phyloP scores from a whole-genome alignment of 768 basidiomycete genomes.

The Naganishia vaughanmartiniae region DNA sequence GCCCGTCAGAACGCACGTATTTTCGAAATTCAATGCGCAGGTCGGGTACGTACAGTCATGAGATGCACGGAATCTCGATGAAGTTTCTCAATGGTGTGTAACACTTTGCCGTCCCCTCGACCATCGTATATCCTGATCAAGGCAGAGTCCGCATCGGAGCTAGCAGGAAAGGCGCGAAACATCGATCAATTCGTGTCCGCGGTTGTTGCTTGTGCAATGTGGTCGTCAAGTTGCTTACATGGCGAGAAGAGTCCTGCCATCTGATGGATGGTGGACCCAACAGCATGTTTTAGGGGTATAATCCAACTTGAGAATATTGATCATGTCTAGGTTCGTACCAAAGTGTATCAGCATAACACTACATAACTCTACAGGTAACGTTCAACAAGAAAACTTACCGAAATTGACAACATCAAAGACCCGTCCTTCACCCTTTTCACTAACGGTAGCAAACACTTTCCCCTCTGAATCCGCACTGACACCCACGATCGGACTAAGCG shows the following conservation, averaged over 20 bases:
- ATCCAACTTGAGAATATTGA: constrained; percentile 89
- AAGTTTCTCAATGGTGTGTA: constrained; percentile 71
- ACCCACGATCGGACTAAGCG: constrained; percentile 70
- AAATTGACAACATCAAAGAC: constrained; percentile 98
- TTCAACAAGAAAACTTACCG: constrained; percentile 61
- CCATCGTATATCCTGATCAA: constrained; percentile 87
- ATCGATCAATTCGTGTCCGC: background rate
- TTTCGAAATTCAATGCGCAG: background rate
- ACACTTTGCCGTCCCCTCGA: constrained; percentile 73
- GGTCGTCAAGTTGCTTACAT: constrained; percentile 59
- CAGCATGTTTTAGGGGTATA: constrained; percentile 84
- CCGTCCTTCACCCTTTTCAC: constrained; percentile 87
- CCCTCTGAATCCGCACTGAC: constrained; percentile 89
- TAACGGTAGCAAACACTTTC: constrained; percentile 82
- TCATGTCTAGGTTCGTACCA: constrained; percentile 73
- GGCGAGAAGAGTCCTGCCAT: constrained; percentile 82
- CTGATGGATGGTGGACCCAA: constrained; percentile 88
- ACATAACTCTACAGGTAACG: background rate
- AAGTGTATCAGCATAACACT: background rate
- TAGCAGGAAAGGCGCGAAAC: constrained; percentile 44
- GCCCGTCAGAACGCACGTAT: background rate
- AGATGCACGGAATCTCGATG: constrained; percentile 87
- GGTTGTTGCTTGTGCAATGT: background rate
- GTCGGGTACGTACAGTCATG: constrained; percentile 70
- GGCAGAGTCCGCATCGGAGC: constrained; percentile 73